Evolutionary conservation across 2,329 filamentous ascomycete genomes (phyloP).

Genomic region (Zymoseptoria tritici): DNA sequence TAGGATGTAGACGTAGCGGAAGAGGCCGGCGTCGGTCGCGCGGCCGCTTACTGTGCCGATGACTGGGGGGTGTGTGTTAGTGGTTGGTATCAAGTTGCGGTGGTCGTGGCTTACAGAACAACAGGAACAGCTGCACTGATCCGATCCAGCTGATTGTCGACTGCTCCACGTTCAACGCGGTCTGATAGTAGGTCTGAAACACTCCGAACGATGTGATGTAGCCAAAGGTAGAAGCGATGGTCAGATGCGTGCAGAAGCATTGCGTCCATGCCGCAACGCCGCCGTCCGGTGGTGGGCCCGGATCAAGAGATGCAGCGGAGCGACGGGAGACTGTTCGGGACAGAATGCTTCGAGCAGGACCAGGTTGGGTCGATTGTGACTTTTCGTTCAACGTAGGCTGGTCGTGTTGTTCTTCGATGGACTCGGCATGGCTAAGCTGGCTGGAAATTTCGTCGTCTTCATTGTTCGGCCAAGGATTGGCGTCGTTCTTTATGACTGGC

Average conservation of each 20-base stretch:
- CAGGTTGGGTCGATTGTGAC: conserved; percentile 1
- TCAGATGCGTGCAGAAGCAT: conserved; percentile 21
- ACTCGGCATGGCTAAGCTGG: neutral
- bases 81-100: neutral
- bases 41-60: conserved; percentile 47
- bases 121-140: conserved; percentile 45
- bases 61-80: conserved; percentile 17
- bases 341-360: conserved; percentile 5
- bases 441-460: conserved; percentile 16
- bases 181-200: conserved; percentile 42
- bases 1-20: conserved; percentile 37
- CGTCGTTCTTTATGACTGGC: neutral
- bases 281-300: conserved; percentile 37
- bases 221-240: conserved; percentile 29
- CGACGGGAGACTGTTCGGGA: conserved; percentile 19
- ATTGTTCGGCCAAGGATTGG: conserved; percentile 13
- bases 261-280: conserved; percentile 32
- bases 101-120: conserved; percentile 30
- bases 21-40: conserved; percentile 46
- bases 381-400: neutral
- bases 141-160: conserved; percentile 49
- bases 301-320: conserved; percentile 24
- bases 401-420: conserved; percentile 9
- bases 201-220: conserved; percentile 28
- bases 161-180: conserved; percentile 25